Percentiles rank a stretch among this genome's conserved stretches.
These are phyloP conservation scores for Zarea fungicola DNA, from an alignment of 2,329 filamentous ascomycete genomes.

Conservation along the genomic window DNA sequence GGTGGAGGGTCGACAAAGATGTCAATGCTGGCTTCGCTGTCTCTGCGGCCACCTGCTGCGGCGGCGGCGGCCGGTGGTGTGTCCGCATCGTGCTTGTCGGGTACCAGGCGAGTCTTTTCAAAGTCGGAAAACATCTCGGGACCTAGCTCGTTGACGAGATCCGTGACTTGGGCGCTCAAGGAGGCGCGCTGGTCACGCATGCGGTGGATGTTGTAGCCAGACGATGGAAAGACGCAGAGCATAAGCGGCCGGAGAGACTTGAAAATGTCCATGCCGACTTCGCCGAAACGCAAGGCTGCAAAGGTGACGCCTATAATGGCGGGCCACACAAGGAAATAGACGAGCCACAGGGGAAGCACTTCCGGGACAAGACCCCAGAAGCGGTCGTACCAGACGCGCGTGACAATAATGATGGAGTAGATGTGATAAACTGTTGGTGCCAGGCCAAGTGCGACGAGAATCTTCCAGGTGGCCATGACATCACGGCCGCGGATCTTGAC, in stretches of 20 bases:
- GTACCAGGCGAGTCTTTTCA: conserved; percentile 66
- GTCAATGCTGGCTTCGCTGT: conserved; percentile 44
- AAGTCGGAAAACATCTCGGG: conserved; percentile 98
- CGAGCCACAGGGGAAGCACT: conserved; percentile 73
- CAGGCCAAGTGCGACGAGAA: conserved; percentile 79
- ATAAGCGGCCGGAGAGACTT: conserved; percentile 88
- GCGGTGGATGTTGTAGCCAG: conserved; percentile 75
- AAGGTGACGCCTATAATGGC: conserved; percentile 87
- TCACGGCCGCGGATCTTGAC: conserved; percentile 86
- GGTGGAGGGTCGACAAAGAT: conserved; percentile 35
- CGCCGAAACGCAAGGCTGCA: conserved; percentile 87
- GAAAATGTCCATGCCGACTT: conserved; percentile 98
- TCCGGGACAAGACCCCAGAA: conserved; percentile 76
- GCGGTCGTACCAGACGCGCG: conserved; percentile 75
- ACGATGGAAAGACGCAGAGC: conserved; percentile 77
- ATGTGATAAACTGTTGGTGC: conserved; percentile 77
- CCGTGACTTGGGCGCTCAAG: conserved; percentile 76
- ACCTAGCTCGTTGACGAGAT: conserved; percentile 89
- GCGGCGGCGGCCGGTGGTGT: conserved; percentile 21
- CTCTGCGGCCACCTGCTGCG: conserved; percentile 39
- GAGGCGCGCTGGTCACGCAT: conserved; percentile 67
- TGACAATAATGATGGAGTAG: conserved; percentile 69
- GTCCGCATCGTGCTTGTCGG: conserved; percentile 39
- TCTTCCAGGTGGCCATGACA: conserved; percentile 92
- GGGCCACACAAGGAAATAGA: conserved; percentile 69